A percentile compares a stretch with the other conserved stretches of the same genome.
Evolutionary conservation across 352 stramenopile genomes (phyloP).

Genomic region (Phytophthora citricola): DNA sequence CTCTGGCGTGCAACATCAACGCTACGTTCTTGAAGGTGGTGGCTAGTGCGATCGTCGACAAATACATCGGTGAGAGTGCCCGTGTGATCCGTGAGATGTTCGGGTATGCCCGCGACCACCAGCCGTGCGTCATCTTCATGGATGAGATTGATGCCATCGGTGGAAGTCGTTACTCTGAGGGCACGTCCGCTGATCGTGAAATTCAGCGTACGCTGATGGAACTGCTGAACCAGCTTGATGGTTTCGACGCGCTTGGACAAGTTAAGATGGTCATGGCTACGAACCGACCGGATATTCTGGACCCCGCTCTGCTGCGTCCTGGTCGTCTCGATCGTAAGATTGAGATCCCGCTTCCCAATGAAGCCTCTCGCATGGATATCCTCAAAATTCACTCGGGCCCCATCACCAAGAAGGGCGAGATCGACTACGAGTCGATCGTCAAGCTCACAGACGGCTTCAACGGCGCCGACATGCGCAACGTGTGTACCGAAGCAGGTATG

Average conservation of each 20-base stretch:
- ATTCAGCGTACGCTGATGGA: conserved; percentile 99
- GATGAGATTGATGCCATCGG: conserved; percentile 99
- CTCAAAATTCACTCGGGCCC: conserved; percentile 98
- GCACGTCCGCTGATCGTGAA: conserved; percentile 96
- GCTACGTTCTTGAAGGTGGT: conserved; percentile 99
- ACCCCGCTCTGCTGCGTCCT: conserved; percentile 97
- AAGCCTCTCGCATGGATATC: conserved; percentile 98
- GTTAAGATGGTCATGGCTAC: conserved; percentile 99
- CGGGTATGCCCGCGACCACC: conserved; percentile 95
- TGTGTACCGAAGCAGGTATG: conserved; percentile 96
- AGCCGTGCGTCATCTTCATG: conserved; percentile 99
- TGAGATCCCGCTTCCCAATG: conserved; percentile 99
- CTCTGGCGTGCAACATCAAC: conserved; percentile 99
- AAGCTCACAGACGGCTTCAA: conserved; percentile 99
- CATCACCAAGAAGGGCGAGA: conserved; percentile 99
- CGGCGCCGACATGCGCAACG: conserved; percentile 99
- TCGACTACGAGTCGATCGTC: conserved; percentile 99
- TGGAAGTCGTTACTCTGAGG: conserved; percentile 97
- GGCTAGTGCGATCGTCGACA: conserved; percentile 99
- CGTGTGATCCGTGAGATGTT: conserved; percentile 99
- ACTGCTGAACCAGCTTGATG: conserved; percentile 99
- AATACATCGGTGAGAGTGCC: conserved; percentile 99
- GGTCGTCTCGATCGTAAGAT: conserved; percentile 99
- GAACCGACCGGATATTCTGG: conserved; percentile 99
- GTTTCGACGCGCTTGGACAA: conserved; percentile 98